Evolutionary conservation across 441 rosid genomes (phyloP), one percentile per base, ranked within the genome.

Genomic region (Syzygium syzygioides): DNA sequence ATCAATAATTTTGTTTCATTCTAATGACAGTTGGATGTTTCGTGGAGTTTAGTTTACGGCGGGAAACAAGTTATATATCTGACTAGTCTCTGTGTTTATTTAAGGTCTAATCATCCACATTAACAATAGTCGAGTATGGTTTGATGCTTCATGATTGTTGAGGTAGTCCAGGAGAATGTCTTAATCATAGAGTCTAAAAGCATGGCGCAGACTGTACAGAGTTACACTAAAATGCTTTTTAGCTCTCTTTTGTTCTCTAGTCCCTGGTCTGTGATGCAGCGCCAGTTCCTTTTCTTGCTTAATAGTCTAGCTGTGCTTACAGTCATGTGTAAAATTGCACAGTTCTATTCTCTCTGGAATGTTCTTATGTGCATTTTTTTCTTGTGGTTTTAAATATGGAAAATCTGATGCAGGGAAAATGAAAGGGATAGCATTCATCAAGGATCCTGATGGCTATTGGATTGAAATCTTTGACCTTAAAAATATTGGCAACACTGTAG

Each of bases 401-500:
- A 11, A 71, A 71, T 71, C 50, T 71, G 52, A 37, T 88, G 90
- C 95, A 97, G 99, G 99, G 86, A 95, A 95, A 91, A 92, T 96
- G 97, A 97, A 96, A 92, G 96, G 94, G 48, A 68, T 96, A 89
- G 99, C 99, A 52, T 97, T 97, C 92, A 96, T 97, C 71, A 97
- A 95, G 96, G 99, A 97, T 94, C 99, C 99, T 79, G 99, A 97
- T 94, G 98, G 98, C 91, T 96, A 97, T 90, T 97, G 98, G 98
- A 96, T 97, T 60, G 99, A 97, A 93, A 96, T 97, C 93, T 96
- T 96, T 87, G 99, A 97, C 88, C 95, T 94, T 90, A 93, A 93
- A 86, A 94, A 90, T 59, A 94, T 95, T 41, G 94, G 93, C 52
- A 91, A 88, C 60, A 55, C 88, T 23, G 4, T 93, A 14, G 90